These are phyloP conservation scores for Teratosphaeria viscida DNA, from an alignment of 2,329 filamentous ascomycete genomes.

Conservation along the genomic window DNA sequence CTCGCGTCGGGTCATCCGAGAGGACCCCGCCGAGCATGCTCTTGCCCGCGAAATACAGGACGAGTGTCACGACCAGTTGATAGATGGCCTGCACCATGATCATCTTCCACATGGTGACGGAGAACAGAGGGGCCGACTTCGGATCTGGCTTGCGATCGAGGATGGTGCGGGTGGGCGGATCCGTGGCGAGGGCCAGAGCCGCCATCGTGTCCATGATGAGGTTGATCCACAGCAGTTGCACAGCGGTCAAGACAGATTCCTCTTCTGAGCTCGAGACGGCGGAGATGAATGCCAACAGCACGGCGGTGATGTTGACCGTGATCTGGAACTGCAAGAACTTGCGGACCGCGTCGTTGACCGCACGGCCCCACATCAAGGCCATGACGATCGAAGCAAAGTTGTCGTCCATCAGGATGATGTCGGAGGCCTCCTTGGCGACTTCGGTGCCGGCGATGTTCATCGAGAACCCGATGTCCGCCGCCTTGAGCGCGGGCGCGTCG, in stretches of 20 bases:
- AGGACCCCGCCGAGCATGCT: conserved; percentile 49
- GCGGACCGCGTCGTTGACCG: conserved; percentile 45
- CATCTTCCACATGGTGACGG: conserved; percentile 98
- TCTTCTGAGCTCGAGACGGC: conserved; percentile 62
- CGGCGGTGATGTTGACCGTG: conserved; percentile 85
- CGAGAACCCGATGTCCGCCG: conserved; percentile 56
- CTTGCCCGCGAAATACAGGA: conserved; percentile 66
- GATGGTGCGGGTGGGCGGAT: conserved; percentile 74
- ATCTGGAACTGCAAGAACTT: conserved; percentile 60
- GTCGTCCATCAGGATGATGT: conserved; percentile 53
- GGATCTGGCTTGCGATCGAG: conserved; percentile 69
- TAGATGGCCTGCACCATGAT: conserved; percentile 87
- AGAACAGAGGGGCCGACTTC: conserved; percentile 68
- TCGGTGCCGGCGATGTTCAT: conserved; percentile 59
- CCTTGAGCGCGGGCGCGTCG: conserved; percentile 55
- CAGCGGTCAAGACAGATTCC: conserved; percentile 69
- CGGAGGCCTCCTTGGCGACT: conserved; percentile 52
- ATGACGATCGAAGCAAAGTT: conserved; percentile 55
- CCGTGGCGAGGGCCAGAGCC: conserved; percentile 76
- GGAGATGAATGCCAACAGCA: conserved; percentile 76
- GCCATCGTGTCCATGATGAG: conserved; percentile 96
- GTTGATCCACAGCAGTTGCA: conserved; percentile 92
- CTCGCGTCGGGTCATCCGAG: conserved; percentile 27
- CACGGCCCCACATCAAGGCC: conserved; percentile 51
- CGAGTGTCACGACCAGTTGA: conserved; percentile 67